Conservation (phyloP, 2,329 filamentous ascomycete genomes). For the Fusarium oxysporum region DNA sequence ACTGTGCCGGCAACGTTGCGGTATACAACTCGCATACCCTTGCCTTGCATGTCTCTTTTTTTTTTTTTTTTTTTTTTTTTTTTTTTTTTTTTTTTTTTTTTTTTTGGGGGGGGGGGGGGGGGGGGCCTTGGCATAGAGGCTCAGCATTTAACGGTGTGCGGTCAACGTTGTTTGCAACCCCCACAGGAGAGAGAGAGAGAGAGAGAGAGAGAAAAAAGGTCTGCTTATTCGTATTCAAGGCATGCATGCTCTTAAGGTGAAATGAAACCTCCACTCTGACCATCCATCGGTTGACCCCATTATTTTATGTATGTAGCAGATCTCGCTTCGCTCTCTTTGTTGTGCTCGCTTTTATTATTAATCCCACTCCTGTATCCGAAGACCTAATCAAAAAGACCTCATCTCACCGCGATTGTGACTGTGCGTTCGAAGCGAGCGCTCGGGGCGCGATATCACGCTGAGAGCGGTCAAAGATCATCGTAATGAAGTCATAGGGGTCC, state of each 20-base stretch:
- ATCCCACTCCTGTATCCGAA: slow-evolving; percentile 22
- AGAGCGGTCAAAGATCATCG: slow-evolving; percentile 19
- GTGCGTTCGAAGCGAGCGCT: slow-evolving; percentile 39
- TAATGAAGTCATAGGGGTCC: slow-evolving; percentile 49
- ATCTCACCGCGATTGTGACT: slow-evolving; percentile 41
- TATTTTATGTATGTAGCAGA: slow-evolving; percentile 19
- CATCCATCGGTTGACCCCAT: slow-evolving; percentile 21
- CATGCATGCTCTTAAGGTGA: slow-evolving; percentile 32
- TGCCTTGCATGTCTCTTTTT: neutral
- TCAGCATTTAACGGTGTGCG: slow-evolving; percentile 28
- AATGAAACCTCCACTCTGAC: slow-evolving; percentile 38
- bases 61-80: neutral
- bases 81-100: neutral
- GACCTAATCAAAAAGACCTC: slow-evolving; percentile 15
- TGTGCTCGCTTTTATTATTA: slow-evolving; percentile 15
- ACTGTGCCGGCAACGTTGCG: slow-evolving; percentile 36
- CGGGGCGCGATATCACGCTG: slow-evolving; percentile 18
- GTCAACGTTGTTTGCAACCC: neutral
- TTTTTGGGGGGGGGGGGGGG: too few relatives aligned
- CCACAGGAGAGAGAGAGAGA: neutral
- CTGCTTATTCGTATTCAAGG: slow-evolving; percentile 35
- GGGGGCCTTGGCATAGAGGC: slow-evolving; percentile 35
- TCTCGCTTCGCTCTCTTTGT: slow-evolving; percentile 22
- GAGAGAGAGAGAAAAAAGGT: neutral
- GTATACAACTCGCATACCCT: slow-evolving; percentile 30